Percentiles rank a stretch among this genome's conserved stretches.
These are phyloP conservation scores for Zanthoxylum bungeanum DNA, from an alignment of 345 rosid species.

Conservation along the genomic window DNA sequence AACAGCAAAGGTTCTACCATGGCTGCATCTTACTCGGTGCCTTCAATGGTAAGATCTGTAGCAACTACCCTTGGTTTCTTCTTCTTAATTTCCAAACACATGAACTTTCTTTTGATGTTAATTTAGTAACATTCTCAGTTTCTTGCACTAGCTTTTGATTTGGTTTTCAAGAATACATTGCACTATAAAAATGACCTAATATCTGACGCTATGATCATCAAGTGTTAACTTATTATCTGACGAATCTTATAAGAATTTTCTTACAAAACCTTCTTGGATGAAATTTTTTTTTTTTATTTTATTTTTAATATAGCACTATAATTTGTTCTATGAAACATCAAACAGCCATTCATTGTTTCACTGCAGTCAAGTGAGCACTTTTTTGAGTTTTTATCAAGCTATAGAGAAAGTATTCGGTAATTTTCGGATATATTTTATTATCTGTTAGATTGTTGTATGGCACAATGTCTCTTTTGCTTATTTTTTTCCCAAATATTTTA, in stretches of 20 bases:
- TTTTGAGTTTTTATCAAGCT: too few species aligned
- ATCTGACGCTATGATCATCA: too few species aligned
- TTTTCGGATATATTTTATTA: too few species aligned
- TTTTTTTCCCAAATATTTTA: too few species aligned
- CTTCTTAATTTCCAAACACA: neutral
- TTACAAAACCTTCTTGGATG: too few species aligned
- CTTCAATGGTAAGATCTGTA: slow-evolving; percentile 65
- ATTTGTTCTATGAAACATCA: neutral
- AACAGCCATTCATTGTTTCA: neutral
- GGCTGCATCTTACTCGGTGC: slow-evolving; percentile 90
- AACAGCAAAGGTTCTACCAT: slow-evolving; percentile 48
- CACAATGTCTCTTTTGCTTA: neutral
- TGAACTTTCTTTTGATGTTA: too few species aligned
- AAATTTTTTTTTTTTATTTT: too few species aligned
- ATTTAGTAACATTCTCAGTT: neutral
- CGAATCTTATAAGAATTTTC: too few species aligned
- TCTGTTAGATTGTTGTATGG: neutral
- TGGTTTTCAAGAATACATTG: neutral
- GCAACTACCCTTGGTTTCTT: neutral
- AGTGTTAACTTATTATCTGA: too few species aligned
- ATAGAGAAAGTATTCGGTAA: too few species aligned
- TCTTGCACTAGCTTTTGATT: neutral
- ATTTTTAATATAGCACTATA: neutral
- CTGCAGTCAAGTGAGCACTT: neutral
- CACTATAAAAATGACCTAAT: too few species aligned